A percentile compares a stretch with the other conserved stretches of the same genome.
These are phyloP conservation scores for Cercospora berteroae DNA, from an alignment of 2,329 filamentous ascomycete genomes.

Conservation along the genomic window DNA sequence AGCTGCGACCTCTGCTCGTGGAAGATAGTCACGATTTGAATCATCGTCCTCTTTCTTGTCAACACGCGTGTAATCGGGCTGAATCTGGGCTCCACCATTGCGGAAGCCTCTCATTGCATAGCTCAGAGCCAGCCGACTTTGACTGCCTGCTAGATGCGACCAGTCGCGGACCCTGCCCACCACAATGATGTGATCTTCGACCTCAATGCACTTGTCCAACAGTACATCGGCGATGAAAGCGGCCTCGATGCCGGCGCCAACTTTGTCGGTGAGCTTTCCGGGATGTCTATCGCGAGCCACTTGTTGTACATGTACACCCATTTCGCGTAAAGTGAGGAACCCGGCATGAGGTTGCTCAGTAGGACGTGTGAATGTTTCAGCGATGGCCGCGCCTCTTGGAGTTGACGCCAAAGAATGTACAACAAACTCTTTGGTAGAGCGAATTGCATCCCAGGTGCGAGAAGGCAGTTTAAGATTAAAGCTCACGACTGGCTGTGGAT, in stretches of 20 bases:
- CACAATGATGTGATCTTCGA: slow-evolving; percentile 50
- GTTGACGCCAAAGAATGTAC: slow-evolving; percentile 50
- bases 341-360: slow-evolving; percentile 25
- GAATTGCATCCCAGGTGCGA: slow-evolving; percentile 55
- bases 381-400: slow-evolving; percentile 33
- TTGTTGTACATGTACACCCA: not conserved
- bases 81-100: not conserved
- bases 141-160: not conserved
- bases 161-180: slow-evolving; percentile 43
- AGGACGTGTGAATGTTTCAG: slow-evolving; percentile 35
- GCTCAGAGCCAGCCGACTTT: slow-evolving; percentile 1
- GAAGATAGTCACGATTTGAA: not conserved
- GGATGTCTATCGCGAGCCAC: not conserved
- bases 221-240: slow-evolving; percentile 39
- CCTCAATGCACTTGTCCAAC: slow-evolving; percentile 38
- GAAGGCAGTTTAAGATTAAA: slow-evolving; percentile 62
- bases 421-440: slow-evolving; percentile 43
- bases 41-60: not conserved
- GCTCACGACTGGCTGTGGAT: slow-evolving; percentile 56
- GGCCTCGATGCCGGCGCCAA: slow-evolving; percentile 28
- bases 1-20: not conserved
- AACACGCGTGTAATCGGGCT: not conserved
- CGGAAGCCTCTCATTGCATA: slow-evolving; percentile 13
- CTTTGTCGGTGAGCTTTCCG: not conserved
- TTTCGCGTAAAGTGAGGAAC: slow-evolving; percentile 21